Conservation (phyloP, 176 grass and related monocot species). For the Carex pumila region DNA sequence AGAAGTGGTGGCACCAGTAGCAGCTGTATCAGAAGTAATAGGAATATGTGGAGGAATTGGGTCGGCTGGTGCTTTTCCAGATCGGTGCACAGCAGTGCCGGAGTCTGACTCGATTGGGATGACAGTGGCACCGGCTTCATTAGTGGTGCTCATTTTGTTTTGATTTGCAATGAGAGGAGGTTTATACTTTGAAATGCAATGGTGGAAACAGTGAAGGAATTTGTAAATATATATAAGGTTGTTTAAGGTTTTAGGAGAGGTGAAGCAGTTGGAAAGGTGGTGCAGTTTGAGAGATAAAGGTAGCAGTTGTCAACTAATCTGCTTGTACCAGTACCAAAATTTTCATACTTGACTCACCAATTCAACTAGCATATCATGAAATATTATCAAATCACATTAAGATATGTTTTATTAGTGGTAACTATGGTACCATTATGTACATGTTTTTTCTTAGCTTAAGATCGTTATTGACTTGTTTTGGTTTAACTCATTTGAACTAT, state of each 20-base stretch:
- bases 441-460: background rate
- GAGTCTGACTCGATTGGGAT: conserved; percentile 33
- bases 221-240: background rate
- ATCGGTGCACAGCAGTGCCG: background rate
- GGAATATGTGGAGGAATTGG: background rate
- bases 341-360: background rate
- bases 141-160: conserved; percentile 50
- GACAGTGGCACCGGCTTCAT: conserved; percentile 37
- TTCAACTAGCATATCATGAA: background rate
- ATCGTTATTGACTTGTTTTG: background rate
- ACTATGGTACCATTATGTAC: background rate
- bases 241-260: background rate
- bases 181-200: background rate
- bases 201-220: background rate
- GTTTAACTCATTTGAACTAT: background rate
- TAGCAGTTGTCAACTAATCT: conserved; percentile 36
- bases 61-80: conserved; percentile 29
- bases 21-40: conserved; percentile 9
- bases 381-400: background rate
- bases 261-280: background rate
- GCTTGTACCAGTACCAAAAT: conserved; percentile 4
- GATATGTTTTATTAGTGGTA: background rate
- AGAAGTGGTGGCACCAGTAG: background rate
- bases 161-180: background rate
- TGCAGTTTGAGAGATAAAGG: background rate